Conservation (phyloP, 768 basidiomycete genomes). For the Pseudohyphozyma bogoriensis region DNA sequence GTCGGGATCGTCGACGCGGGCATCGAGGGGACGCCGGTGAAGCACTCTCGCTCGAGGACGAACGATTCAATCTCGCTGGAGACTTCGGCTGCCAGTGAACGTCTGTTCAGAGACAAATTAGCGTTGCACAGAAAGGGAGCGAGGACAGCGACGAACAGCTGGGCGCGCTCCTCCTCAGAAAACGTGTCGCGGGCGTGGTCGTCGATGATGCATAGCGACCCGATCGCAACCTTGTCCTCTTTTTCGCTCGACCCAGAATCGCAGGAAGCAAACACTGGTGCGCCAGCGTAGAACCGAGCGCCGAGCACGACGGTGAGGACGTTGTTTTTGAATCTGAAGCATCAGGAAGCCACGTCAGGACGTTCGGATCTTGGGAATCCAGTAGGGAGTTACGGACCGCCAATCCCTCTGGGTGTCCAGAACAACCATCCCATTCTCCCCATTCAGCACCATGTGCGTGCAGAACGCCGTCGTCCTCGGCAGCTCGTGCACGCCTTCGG, state of each 20-base stretch:
- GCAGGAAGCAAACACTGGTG: slow-evolving; percentile 21
- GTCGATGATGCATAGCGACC: slow-evolving; percentile 32
- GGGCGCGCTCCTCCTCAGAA: slow-evolving; percentile 23
- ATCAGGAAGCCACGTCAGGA: too few relatives aligned
- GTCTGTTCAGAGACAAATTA: too few relatives aligned
- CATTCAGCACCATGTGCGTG: slow-evolving; percentile 18
- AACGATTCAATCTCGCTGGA: too few relatives aligned
- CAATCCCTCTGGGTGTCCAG: slow-evolving; percentile 18
- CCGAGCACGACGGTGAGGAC: slow-evolving; percentile 5
- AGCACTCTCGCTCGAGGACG: too few relatives aligned
- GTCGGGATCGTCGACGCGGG: too few relatives aligned
- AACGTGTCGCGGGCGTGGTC: slow-evolving; percentile 24
- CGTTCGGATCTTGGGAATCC: too few relatives aligned
- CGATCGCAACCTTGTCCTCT: slow-evolving; percentile 22
- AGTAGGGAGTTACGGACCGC: too few relatives aligned
- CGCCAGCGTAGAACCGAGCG: slow-evolving; percentile 30
- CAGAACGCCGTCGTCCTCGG: slow-evolving; percentile 8
- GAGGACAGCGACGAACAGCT: slow-evolving; percentile 24
- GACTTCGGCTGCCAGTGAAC: too few relatives aligned
- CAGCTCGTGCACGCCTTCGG: neutral
- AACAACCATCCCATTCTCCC: slow-evolving; percentile 12
- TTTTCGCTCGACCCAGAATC: slow-evolving; percentile 20
- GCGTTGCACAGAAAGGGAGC: too few relatives aligned
- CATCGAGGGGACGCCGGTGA: too few relatives aligned
- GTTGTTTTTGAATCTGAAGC: slow-evolving; percentile 6